Conservation (phyloP, 23 red algal genomes). For the Gracilariopsis chorda region DNA sequence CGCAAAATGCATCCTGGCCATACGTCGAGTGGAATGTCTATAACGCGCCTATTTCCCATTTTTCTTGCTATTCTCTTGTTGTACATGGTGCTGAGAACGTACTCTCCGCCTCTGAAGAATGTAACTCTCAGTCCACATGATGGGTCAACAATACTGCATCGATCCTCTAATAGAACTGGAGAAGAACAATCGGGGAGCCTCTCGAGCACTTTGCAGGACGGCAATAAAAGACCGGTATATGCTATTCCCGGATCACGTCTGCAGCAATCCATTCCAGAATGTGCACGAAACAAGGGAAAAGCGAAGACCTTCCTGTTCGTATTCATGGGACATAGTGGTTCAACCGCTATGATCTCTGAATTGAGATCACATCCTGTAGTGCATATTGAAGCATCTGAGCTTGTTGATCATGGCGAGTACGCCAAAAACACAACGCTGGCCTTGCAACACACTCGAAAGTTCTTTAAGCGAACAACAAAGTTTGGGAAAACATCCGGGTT, state of each 20-base stretch:
- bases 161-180: not conserved
- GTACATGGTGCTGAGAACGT: not conserved
- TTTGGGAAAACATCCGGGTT: conserved; percentile 50
- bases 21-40: no score
- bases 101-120: not conserved
- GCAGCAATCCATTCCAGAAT: not conserved
- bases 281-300: not conserved
- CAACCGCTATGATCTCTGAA: conserved; percentile 56
- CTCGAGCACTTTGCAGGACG: not conserved
- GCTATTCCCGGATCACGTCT: conserved; percentile 1
- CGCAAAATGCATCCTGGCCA: no score
- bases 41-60: not conserved
- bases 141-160: not conserved
- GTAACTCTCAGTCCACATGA: not conserved
- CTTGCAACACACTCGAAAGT: conserved; percentile 27
- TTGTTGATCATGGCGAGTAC: conserved; percentile 39
- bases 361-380: conserved; percentile 32
- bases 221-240: not conserved
- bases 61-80: not conserved
- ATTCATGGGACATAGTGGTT: conserved; percentile 75
- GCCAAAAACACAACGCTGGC: conserved; percentile 41
- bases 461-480: conserved; percentile 8
- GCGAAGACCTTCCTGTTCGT: conserved; percentile 61
- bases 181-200: not conserved
- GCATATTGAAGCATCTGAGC: conserved; percentile 3